Conservation (phyloP, 495 filamentous ascomycete species). For the Rhypophila decipiens region DNA sequence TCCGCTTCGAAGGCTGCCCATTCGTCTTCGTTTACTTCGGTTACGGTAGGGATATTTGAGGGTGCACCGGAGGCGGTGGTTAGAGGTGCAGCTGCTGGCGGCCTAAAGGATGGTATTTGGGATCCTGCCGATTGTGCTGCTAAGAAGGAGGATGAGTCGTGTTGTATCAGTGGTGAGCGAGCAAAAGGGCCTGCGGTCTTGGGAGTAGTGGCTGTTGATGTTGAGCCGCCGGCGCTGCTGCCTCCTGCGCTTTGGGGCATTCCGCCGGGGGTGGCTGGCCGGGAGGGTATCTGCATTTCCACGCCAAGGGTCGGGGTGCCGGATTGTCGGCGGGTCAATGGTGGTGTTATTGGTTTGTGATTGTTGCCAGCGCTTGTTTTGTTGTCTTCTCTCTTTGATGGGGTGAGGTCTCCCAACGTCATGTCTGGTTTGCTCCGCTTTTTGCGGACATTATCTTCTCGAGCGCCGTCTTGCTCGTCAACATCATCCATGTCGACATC, state of each 20-base stretch:
- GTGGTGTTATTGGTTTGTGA: constrained; percentile 25
- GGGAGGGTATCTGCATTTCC: constrained; percentile 50
- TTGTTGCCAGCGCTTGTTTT: not conserved
- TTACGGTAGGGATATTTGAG: no score
- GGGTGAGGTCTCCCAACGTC: not conserved
- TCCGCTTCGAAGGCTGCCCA: constrained; percentile 92
- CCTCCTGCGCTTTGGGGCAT: constrained; percentile 8
- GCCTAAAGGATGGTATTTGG: constrained; percentile 3
- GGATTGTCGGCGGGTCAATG: constrained; percentile 28
- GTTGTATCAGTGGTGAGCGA: constrained; percentile 33
- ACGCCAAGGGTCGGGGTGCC: constrained; percentile 37
- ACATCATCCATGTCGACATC: constrained; percentile 37
- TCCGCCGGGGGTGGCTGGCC: constrained; percentile 44
- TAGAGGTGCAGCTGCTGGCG: no score
- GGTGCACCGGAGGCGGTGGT: no score
- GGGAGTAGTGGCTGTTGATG: constrained; percentile 28
- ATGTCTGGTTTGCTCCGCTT: constrained; percentile 37
- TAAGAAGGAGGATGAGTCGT: constrained; percentile 11
- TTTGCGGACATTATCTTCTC: constrained; percentile 32
- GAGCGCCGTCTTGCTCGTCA: constrained; percentile 20
- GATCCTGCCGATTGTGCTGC: not conserved
- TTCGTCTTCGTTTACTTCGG: constrained; percentile 75
- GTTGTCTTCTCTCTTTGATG: constrained; percentile 11
- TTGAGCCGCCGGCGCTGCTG: constrained; percentile 7
- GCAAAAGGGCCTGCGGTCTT: constrained; percentile 21